A percentile compares a stretch with the other conserved stretches of the same genome.
phyloP scores from a whole-genome alignment of 1,139 yeast species.

The Wickerhamiella pararugosa region DNA sequence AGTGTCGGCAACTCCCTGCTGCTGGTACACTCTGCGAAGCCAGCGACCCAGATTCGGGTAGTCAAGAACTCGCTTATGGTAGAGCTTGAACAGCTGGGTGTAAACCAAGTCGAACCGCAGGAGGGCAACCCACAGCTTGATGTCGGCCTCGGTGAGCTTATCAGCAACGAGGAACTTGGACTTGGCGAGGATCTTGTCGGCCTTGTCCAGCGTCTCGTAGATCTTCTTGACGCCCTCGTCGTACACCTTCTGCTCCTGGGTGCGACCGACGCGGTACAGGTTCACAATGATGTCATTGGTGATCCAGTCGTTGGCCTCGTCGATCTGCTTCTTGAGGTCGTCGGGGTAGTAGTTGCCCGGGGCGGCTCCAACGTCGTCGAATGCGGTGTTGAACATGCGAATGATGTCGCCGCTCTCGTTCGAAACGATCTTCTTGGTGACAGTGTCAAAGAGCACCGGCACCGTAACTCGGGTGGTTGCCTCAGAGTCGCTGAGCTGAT shows the following conservation, averaged over 20 bases:
- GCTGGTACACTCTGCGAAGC: constrained; percentile 63
- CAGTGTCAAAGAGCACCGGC: constrained; percentile 83
- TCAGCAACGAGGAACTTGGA: constrained; percentile 44
- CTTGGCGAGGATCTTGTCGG: constrained; percentile 46
- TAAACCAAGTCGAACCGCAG: constrained; percentile 79
- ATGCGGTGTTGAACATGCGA: constrained; percentile 62
- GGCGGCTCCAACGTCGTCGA: constrained; percentile 35
- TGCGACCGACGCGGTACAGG: constrained; percentile 30
- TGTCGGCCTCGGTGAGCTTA: constrained; percentile 71
- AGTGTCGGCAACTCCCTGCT: constrained; percentile 58
- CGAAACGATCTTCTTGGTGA: constrained; percentile 64
- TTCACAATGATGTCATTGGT: background rate
- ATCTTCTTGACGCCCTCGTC: constrained; percentile 50
- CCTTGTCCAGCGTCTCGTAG: constrained; percentile 55
- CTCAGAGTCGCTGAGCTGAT: constrained; percentile 58
- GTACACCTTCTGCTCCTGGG: constrained; percentile 65
- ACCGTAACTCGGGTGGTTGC: constrained; percentile 78
- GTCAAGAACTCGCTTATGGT: constrained; percentile 66
- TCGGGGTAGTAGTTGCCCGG: constrained; percentile 45
- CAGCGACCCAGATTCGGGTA: constrained; percentile 67
- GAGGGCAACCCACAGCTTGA: constrained; percentile 67
- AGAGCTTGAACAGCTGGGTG: constrained; percentile 78
- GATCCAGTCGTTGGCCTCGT: constrained; percentile 69
- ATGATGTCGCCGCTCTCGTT: constrained; percentile 84
- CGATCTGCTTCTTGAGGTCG: constrained; percentile 39